A percentile compares a stretch with the other conserved stretches of the same genome.
These are phyloP conservation scores for Seiridium cupressi DNA, from an alignment of 2,329 filamentous ascomycete species.

Conservation along the genomic window DNA sequence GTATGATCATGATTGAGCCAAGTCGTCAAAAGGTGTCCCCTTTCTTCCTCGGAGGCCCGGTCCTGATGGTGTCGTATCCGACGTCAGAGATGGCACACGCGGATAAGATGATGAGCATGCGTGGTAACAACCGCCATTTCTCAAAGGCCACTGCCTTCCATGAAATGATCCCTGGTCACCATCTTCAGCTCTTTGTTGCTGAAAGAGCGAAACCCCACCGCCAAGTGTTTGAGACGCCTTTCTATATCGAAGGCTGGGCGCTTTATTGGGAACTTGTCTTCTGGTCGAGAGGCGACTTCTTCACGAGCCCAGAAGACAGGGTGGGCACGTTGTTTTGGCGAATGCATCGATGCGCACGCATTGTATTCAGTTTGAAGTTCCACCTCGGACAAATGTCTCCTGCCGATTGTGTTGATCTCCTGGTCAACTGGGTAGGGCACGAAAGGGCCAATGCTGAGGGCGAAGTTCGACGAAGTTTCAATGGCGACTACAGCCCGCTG, in stretches of 20 bases:
- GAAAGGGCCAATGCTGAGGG: slow-evolving; percentile 59
- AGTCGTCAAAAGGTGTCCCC: slow-evolving; percentile 52
- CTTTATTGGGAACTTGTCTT: slow-evolving; percentile 62
- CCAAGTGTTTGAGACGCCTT: slow-evolving; percentile 52
- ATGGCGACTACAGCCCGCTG: slow-evolving; percentile 53
- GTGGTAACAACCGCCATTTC: slow-evolving; percentile 58
- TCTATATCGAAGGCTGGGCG: slow-evolving; percentile 61
- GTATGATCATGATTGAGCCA: slow-evolving; percentile 56
- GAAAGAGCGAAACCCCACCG: slow-evolving; percentile 47
- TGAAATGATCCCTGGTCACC: slow-evolving; percentile 59
- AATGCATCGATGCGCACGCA: slow-evolving; percentile 60
- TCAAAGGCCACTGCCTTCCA: slow-evolving; percentile 59
- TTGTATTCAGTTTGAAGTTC: slow-evolving; percentile 57
- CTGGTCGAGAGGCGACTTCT: slow-evolving; percentile 53
- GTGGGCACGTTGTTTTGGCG: slow-evolving; percentile 62
- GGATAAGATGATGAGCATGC: slow-evolving; percentile 58
- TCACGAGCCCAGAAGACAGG: slow-evolving; percentile 46
- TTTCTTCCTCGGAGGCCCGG: slow-evolving; percentile 56
- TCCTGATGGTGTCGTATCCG: slow-evolving; percentile 56
- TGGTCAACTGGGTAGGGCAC: slow-evolving; percentile 56
- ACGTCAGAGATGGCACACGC: slow-evolving; percentile 49
- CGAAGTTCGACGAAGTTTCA: slow-evolving; percentile 56
- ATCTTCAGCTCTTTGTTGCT: slow-evolving; percentile 50
- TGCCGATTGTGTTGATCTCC: slow-evolving; percentile 53
- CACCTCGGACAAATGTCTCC: slow-evolving; percentile 54